Evolutionary conservation across 1,284 basidiomycete genomes (phyloP), one percentile per base, ranked within the genome.

Genomic region (Malassezia obtusa): DNA sequence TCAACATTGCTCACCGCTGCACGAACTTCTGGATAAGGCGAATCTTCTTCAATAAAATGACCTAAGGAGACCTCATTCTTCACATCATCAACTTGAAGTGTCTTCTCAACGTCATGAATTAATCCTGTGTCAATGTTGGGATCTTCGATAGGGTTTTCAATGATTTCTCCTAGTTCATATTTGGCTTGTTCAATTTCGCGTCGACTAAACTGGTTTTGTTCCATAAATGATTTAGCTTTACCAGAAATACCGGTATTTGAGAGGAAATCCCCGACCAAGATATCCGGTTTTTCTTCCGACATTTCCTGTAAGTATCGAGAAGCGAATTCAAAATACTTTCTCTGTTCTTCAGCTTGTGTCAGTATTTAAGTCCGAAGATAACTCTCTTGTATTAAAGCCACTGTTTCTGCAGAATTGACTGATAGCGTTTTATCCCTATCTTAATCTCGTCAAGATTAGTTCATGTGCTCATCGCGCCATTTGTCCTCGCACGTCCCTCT

Each of bases 1-100:
- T 72, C 69, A 19, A 68, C 49, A 38, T 70, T 70, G 11, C 64
- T 63, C 5, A 70, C 63, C 4, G 69, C 58, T 2, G 67, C 63
- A 1, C 67, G 63, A 26, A 71, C 68, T 55, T 71, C 67, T 0
- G 59, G 50, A 33, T 68, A 71, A 0, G 65, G 65, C 25, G 65
- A 67, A 37, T 71, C 67, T 11, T 68, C 63, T 21, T 68, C 63
- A 5, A 62, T 39, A 8, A 48, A 32, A 19, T 62, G 47, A 25
- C 49, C 60, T 8, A 62, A 38, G 4, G 24, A 21, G 0, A 60
- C 36, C 31, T 62, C 54, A 15, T 58, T 50, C 33, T 57, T 56
- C 3, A 52, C 35, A 28, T 62, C 54, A 19, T 50, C 52, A 5
- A 21, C 40, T 19, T 59, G 46, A 9, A 62, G 51, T 11, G 57